Percentiles rank a stretch among this genome's conserved stretches.
Conservation (phyloP, 2,329 filamentous ascomycete species). For the Amphichorda felina region DNA sequence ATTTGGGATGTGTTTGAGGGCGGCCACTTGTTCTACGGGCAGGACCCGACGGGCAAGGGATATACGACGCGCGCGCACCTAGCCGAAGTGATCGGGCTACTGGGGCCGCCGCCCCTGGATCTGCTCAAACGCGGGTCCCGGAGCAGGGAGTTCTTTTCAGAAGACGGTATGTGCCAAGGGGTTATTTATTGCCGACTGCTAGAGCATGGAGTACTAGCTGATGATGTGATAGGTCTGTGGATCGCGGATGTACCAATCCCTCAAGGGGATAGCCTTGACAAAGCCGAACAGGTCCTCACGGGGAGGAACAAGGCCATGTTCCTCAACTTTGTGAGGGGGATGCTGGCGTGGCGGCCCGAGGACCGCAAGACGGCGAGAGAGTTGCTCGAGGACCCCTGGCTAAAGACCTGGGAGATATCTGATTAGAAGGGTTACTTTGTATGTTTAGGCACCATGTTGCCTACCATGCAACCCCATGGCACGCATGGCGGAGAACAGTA, state of each 20-base stretch:
- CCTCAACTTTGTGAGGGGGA: conserved; percentile 20
- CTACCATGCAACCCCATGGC: too few species aligned
- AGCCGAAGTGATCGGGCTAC: conserved; percentile 32
- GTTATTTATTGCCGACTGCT: neutral
- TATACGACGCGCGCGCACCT: conserved; percentile 33
- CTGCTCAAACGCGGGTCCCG: conserved; percentile 18
- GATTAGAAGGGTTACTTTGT: too few species aligned
- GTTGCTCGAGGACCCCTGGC: conserved; percentile 17
- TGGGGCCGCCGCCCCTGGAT: conserved; percentile 26
- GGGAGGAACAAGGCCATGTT: conserved; percentile 16
- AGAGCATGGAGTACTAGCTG: too few species aligned
- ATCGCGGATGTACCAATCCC: neutral
- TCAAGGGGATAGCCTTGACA: neutral
- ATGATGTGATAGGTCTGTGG: too few species aligned
- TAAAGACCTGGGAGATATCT: too few species aligned
- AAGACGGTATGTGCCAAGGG: conserved; percentile 14
- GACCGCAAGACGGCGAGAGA: conserved; percentile 15
- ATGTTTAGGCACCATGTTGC: too few species aligned
- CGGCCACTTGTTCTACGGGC: conserved; percentile 26
- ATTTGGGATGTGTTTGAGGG: conserved; percentile 39
- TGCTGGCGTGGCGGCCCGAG: conserved; percentile 22
- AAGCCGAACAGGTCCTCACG: conserved; percentile 14
- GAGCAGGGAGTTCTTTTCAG: conserved; percentile 24
- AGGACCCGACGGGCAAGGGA: conserved; percentile 21
- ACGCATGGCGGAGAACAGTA: too few species aligned